Base-by-base conservation (phyloP, 257 asterid species). In the Capsicum baccatum region DNA sequence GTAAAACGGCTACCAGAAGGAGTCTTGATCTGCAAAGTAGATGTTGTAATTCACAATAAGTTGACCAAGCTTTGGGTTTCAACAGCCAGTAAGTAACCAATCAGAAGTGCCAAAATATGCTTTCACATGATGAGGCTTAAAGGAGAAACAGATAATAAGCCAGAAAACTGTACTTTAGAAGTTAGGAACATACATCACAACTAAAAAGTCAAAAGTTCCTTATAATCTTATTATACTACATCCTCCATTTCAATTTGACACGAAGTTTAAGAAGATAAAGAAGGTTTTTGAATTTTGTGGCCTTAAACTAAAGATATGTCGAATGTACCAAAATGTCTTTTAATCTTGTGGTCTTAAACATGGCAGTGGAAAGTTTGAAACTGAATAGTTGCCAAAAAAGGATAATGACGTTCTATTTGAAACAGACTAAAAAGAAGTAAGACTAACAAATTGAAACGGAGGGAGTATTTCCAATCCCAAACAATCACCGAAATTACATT, bases 1-100 rank as follows among this genome's bases (percentile, higher is more conserved):
- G 98, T 95, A 89, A 97, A 97, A 48, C 79, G 85, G 21, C 86
- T 84, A n/a, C 83, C 95, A 52, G 86, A 42, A 13, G 98, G 98
- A 80, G 99, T 94, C 83, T 85, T 92, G 87, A 97, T 90, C 99
- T 97, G 97, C 89, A 87, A 52, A 13, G 44, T 26, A 50, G 47
- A 76, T 76, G 13, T 26, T 1, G 47, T 26, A 76, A 52, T 52
- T 76, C 81, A 76, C 63, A 76, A 5, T 52, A 76, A 14, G 62
- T 76, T 26, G 63, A 76, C 13, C 7, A 52, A 54, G 79, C 79
- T 70, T 70, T 44, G 16, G 8, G 26, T 21, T 52, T 50, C 3
- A 74, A 50, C 44, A 48, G 37, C 4, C 63, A 16, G 6, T 26
- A 52, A 16, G 6, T 26, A 52, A 50, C 3, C 63, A 76, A 76